Evolutionary conservation across 2,329 filamentous ascomycete genomes (phyloP).

Genomic region (Chalara sp.): DNA sequence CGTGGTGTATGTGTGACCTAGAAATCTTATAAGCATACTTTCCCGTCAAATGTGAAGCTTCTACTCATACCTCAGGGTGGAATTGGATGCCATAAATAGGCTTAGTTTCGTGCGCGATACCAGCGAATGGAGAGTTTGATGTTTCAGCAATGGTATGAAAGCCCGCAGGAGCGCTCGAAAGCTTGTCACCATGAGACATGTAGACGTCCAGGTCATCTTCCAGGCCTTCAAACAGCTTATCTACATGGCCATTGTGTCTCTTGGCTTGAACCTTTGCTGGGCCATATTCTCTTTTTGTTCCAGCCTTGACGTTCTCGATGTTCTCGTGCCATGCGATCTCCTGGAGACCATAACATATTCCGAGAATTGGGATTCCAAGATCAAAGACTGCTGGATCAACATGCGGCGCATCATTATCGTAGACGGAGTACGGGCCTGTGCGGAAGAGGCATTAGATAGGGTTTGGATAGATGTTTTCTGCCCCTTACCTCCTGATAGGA

Average conservation of each 20-base stretch:
- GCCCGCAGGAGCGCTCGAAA: constrained; percentile 62
- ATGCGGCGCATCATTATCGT: constrained; percentile 70
- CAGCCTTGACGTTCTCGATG: constrained; percentile 57
- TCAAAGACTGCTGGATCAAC: constrained; percentile 79
- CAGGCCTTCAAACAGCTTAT: constrained; percentile 72
- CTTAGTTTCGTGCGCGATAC: constrained; percentile 64
- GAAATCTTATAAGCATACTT: neutral
- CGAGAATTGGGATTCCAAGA: constrained; percentile 34
- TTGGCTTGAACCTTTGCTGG: constrained; percentile 46
- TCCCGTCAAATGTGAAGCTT: neutral
- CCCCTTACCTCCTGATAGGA: constrained; percentile 54
- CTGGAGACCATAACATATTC: constrained; percentile 40
- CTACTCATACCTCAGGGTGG: constrained; percentile 47
- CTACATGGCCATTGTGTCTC: constrained; percentile 54
- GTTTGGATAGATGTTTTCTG: no score
- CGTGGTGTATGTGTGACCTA: constrained; percentile 66
- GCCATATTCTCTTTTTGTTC: constrained; percentile 43
- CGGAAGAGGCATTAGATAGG: no score
- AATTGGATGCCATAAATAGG: constrained; percentile 78
- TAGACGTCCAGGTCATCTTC: constrained; percentile 64
- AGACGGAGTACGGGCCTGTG: constrained; percentile 61
- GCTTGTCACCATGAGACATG: constrained; percentile 90
- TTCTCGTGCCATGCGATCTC: constrained; percentile 68
- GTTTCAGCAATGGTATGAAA: constrained; percentile 73
- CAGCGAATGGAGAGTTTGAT: constrained; percentile 70